Evolutionary conservation across 1,139 yeast species (phyloP).

Genomic region (Magnusiomyces starmeri): DNA sequence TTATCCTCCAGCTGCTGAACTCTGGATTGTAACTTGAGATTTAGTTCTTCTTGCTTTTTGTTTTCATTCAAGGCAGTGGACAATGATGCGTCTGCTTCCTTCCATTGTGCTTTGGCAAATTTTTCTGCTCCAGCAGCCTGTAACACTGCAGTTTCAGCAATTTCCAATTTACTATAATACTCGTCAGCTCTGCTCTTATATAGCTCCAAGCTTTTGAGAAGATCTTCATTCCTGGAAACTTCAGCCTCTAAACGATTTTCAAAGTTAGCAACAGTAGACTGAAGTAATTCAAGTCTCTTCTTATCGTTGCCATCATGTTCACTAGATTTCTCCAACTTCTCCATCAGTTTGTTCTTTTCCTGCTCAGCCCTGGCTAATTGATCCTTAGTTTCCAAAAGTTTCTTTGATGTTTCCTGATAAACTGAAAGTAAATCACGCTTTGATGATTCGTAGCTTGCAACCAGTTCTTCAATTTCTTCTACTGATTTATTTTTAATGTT

Average conservation of each 20-base stretch:
- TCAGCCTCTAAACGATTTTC: conserved; percentile 50
- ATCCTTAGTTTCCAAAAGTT: conserved; percentile 44
- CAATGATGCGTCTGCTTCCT: conserved; percentile 48
- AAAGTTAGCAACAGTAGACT: conserved; percentile 13
- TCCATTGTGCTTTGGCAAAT: conserved; percentile 47
- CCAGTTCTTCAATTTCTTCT: conserved; percentile 24
- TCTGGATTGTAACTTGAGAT: conserved; percentile 50
- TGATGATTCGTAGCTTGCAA: conserved; percentile 23
- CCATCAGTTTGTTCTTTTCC: conserved; percentile 49
- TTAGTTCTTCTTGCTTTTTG: conserved; percentile 49
- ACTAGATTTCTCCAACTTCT: conserved; percentile 37
- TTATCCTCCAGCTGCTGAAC: conserved; percentile 50
- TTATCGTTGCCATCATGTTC: conserved; percentile 13
- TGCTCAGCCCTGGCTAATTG: conserved; percentile 39
- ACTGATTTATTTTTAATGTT: conserved; percentile 21
- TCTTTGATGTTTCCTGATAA: conserved; percentile 50
- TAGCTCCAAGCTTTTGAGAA: conserved; percentile 48
- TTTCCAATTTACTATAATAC: conserved; percentile 64
- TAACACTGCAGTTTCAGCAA: conserved; percentile 67
- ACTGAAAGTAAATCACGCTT: conserved; percentile 45
- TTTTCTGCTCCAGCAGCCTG: conserved; percentile 57
- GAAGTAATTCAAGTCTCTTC: conserved; percentile 19
- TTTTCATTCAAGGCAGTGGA: conserved; percentile 52
- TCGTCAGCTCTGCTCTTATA: conserved; percentile 72
- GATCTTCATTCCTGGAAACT: conserved; percentile 44